Evolutionary conservation across 208 protist genomes (phyloP).

Genomic region (Acanthamoeba quina): DNA sequence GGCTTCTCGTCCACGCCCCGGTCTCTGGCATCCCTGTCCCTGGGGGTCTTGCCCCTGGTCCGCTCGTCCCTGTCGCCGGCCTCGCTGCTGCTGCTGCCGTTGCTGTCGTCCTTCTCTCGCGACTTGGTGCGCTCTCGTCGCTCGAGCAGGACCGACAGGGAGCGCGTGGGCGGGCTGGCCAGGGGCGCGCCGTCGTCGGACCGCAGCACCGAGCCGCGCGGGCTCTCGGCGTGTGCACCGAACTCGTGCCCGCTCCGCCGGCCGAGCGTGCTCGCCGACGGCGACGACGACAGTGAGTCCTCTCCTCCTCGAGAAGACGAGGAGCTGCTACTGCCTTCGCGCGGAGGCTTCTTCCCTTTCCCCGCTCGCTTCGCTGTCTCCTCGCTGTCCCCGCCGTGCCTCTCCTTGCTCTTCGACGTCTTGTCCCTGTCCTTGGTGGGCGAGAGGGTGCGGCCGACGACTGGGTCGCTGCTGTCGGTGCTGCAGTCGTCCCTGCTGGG

Average conservation of each 20-base stretch:
- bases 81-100: conserved; percentile 33
- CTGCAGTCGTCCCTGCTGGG: background rate
- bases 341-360: no score
- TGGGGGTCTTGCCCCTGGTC: background rate
- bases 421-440: background rate
- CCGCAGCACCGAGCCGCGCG: no score
- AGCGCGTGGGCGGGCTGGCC: background rate
- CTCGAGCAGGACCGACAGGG: background rate
- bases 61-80: conserved; percentile 12
- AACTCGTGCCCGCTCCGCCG: background rate
- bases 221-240: background rate
- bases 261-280: no score
- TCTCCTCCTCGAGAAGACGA: background rate
- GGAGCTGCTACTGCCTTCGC: no score
- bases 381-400: background rate
- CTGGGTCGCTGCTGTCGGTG: background rate
- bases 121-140: background rate
- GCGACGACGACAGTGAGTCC: background rate
- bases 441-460: background rate
- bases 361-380: background rate
- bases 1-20: background rate
- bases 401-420: background rate
- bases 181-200: background rate
- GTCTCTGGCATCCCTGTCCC: background rate
- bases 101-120: conserved; percentile 42